Evolutionary conservation across 331 rosid species (phyloP).

Genomic region (Spiraea crenata): DNA sequence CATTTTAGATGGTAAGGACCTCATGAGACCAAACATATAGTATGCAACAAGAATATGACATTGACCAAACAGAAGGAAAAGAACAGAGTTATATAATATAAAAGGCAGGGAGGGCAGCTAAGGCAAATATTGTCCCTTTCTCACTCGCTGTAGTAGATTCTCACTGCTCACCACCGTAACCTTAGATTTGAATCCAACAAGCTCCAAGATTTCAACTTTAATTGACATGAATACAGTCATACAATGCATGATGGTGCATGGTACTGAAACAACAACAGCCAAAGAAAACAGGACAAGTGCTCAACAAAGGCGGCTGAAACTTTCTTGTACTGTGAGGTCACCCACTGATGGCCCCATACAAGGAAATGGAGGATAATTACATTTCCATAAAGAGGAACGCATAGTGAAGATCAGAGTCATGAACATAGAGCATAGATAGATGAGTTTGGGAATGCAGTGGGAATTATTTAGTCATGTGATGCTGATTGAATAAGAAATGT

Average conservation of each 20-base stretch:
- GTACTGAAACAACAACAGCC: slow-evolving; percentile 23
- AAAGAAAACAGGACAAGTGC: slow-evolving; percentile 21
- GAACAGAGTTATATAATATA: slow-evolving; percentile 38
- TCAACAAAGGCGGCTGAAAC: not conserved
- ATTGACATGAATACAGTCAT: slow-evolving; percentile 10
- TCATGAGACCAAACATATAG: slow-evolving; percentile 13
- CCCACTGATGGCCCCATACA: no score
- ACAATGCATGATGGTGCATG: slow-evolving; percentile 12
- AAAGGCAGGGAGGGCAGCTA: slow-evolving; percentile 38
- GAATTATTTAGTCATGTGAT: slow-evolving; percentile 3
- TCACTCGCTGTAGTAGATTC: slow-evolving; percentile 16
- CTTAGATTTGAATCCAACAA: slow-evolving; percentile 12
- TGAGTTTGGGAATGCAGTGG: slow-evolving; percentile 5
- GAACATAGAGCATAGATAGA: not conserved
- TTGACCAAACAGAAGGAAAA: slow-evolving; percentile 49
- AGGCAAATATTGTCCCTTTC: slow-evolving; percentile 45
- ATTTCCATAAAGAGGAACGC: not conserved
- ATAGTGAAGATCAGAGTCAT: not conserved
- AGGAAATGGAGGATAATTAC: slow-evolving; percentile 3
- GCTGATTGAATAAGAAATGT: slow-evolving; percentile 12
- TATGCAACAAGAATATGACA: slow-evolving; percentile 26
- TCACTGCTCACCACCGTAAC: slow-evolving; percentile 19
- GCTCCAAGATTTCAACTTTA: slow-evolving; percentile 22
- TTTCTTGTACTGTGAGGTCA: no score
- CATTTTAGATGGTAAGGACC: not conserved